Evolutionary conservation across 75 land plant genomes (phyloP).

Genomic region (Picea glauca): DNA sequence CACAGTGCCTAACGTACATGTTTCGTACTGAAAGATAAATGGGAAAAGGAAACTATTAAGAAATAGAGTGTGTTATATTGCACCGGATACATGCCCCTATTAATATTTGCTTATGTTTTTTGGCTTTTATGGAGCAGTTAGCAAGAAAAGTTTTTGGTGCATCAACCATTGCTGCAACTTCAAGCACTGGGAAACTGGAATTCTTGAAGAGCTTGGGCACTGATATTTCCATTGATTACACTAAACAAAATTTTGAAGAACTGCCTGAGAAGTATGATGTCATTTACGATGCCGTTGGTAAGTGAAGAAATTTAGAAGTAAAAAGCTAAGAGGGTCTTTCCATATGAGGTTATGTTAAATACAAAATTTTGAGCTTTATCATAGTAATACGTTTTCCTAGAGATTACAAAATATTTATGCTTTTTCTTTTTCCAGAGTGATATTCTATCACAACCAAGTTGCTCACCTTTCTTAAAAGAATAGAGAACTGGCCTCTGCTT

Average conservation of each 20-base stretch:
- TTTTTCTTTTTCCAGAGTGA: not conserved
- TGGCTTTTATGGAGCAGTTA: conserved; percentile 33
- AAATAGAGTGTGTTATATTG: not conserved
- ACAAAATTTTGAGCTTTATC: not conserved
- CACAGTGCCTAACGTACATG: too few species aligned
- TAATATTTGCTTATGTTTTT: not conserved
- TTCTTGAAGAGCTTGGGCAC: conserved; percentile 72
- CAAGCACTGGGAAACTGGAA: conserved; percentile 73
- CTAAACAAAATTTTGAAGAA: conserved; percentile 73
- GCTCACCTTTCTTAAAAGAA: not conserved
- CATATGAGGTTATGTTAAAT: not conserved
- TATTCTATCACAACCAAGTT: not conserved
- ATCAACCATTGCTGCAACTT: conserved; percentile 72
- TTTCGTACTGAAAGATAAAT: not conserved
- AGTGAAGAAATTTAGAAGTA: conserved; percentile 14
- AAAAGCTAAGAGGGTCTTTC: not conserved
- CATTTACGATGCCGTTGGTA: conserved; percentile 86
- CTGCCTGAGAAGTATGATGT: conserved; percentile 81
- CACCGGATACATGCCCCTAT: not conserved
- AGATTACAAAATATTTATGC: not conserved
- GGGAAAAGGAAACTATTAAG: not conserved
- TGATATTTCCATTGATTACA: conserved; percentile 82
- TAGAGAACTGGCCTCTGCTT: not conserved
- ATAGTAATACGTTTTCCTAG: not conserved
- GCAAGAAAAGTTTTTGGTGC: conserved; percentile 84